A percentile compares a stretch with the other conserved stretches of the same genome.
phyloP scores from a whole-genome alignment of 768 basidiomycete species.

The Melanogaster broomeanus region DNA sequence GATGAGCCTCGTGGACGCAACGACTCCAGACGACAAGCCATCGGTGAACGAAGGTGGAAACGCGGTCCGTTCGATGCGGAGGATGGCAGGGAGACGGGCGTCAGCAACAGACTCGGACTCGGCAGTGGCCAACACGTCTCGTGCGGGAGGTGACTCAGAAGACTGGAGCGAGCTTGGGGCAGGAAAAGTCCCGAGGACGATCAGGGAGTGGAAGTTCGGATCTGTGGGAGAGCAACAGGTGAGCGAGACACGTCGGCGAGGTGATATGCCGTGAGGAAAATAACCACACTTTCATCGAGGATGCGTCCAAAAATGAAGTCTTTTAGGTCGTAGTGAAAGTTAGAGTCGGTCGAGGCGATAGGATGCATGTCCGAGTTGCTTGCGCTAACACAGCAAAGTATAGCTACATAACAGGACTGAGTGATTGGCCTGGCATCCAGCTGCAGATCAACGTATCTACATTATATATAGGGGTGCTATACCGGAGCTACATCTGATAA shows the following conservation, averaged over 20 bases:
- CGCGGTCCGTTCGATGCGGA: constrained; percentile 79
- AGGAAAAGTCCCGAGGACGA: constrained; percentile 68
- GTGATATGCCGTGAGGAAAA: not conserved
- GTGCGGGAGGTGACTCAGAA: constrained; percentile 9
- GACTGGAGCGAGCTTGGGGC: constrained; percentile 7
- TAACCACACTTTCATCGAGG: constrained; percentile 48
- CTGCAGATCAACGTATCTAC: too few relatives aligned
- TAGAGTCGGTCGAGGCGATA: not conserved
- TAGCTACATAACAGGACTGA: too few relatives aligned
- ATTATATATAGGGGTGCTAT: too few relatives aligned
- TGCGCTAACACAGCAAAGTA: too few relatives aligned
- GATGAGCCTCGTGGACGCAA: constrained; percentile 49
- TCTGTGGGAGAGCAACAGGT: constrained; percentile 39
- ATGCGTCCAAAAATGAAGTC: constrained; percentile 51
- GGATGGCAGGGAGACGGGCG: constrained; percentile 52
- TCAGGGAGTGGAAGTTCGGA: constrained; percentile 58
- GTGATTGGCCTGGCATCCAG: too few relatives aligned
- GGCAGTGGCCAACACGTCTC: constrained; percentile 9
- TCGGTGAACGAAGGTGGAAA: constrained; percentile 45
- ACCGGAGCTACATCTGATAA: too few relatives aligned
- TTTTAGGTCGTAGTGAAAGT: constrained; percentile 34
- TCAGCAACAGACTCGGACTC: constrained; percentile 8
- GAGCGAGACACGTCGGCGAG: not conserved
- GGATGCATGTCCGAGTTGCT: too few relatives aligned
- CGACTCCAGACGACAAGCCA: constrained; percentile 37